Base-by-base conservation (phyloP, 73 alveolate species). In the Paramecium caudatum region DNA sequence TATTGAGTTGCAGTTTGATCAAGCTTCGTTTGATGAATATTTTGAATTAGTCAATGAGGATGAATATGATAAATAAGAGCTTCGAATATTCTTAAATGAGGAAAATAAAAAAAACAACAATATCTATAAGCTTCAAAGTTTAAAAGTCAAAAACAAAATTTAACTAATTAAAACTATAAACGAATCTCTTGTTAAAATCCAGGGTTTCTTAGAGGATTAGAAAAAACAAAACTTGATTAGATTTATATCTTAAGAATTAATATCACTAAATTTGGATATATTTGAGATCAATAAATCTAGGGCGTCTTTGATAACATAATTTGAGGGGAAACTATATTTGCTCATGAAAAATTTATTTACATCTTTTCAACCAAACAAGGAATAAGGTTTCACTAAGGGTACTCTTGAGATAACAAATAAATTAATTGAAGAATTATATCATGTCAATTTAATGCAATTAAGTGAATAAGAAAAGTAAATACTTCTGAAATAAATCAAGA, bases 371-470 rank as follows among this genome's bases (percentile, higher is more conserved):
- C 9, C 3, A 19, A 10, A 55, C 23, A 1, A 55, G 2, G 36
- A 23, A 55, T 23, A 10, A 0, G 80, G 80, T 27, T 55, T 55
- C 16, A 43, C 80, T 0, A 27, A 1, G 8, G 12, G 80, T 55
- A 27, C 80, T 27, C 23, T 55, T 55, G 3, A 55, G 12, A 55
- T 55, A 2, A 55, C 80, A 17, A 21, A 55, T 23, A 43, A 55
- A 55, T 55, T 55, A 10, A 55, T 55, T 55, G 23, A 55, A 23
- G 80, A 55, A 27, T 27, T 27, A 55, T 55, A 27, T 55, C 80
- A 55, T 55, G 30, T 55, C 30, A 43, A 55, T 3, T 55, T 55
- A 2, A 27, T 23, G 12, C 23, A 37, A 19, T 55, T 55, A 55
- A 21, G 30, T 55, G 41, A 17, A 55, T 5, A 25, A 27, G 80